Base-by-base conservation (phyloP, 345 rosid species). In the Linum lewisii region DNA sequence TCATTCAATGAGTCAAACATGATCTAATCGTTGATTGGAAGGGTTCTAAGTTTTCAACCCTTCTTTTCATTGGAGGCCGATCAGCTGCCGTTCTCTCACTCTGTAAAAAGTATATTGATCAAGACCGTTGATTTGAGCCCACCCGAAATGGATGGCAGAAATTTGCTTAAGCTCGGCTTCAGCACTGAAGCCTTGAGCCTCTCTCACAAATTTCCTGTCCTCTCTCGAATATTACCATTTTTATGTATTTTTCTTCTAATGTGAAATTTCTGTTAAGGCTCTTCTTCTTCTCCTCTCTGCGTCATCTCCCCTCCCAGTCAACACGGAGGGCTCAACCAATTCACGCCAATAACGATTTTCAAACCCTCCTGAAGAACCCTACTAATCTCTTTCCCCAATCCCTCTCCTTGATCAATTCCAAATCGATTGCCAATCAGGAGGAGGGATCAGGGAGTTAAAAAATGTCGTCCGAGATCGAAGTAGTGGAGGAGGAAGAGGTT, bases 391-490 rank as follows among this genome's bases (percentile, higher is more conserved):
- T 29, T 63, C 57, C 24, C 26, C 56, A 62, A 32, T n/a, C 29
- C 16, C 13, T 61, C 52, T n/a, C 29, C 2, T 29, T 53, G 15
- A 54, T 51, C 18, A 23, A 24, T 8, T 18, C 24, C 19, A 56
- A 36, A 25, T 25, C 26, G 3, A 50, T 5, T 7, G 21, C 15
- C 21, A 13, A 5, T 20, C 29, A 36, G 24, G 8, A 54, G 26
- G 57, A 15, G 18, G 26, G 13, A 20, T 11, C 26, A 24, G 29
- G 7, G 34, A 29, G 34, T 29, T 4, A 36, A 57, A 58, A 67
- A 44, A 93, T 93, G 97, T 81, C 99, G 11, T 93, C 99, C 72
- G 99, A 93, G 94, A 87, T 93, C 76, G 99, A 89, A 81, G 94
- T 89, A n/a, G 90, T 89, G 7, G 95, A 82, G 63, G 60, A 57